These are phyloP conservation scores for Macroventuria anomochaeta DNA, from an alignment of 2,329 filamentous ascomycete genomes.

Conservation along the genomic window DNA sequence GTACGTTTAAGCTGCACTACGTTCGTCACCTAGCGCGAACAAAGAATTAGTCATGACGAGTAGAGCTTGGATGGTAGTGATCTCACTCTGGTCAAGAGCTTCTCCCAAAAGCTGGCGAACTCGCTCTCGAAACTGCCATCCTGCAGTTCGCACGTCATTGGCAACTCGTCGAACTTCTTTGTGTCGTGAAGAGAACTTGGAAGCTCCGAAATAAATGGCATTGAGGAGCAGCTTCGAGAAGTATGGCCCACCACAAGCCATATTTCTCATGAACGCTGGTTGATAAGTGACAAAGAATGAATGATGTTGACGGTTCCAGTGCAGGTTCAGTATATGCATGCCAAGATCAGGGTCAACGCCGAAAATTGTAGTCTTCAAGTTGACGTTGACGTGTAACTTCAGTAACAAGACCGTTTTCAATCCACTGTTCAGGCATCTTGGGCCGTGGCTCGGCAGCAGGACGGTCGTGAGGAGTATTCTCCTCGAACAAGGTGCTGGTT, in stretches of 20 bases:
- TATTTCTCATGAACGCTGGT: constrained; percentile 51
- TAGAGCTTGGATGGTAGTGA: constrained; percentile 62
- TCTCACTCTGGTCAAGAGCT: constrained; percentile 56
- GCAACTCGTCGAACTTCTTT: constrained; percentile 54
- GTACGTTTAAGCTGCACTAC: constrained; percentile 64
- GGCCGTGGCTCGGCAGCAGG: constrained; percentile 20
- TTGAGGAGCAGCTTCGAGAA: constrained; percentile 64
- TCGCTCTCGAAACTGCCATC: constrained; percentile 56
- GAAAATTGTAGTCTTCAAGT: constrained; percentile 57
- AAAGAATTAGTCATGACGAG: constrained; percentile 60
- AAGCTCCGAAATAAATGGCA: constrained; percentile 58
- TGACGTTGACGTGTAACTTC: constrained; percentile 59
- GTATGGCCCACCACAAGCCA: constrained; percentile 62
- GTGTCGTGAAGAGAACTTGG: constrained; percentile 56
- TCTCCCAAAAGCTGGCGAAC: constrained; percentile 56
- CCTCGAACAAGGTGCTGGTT: constrained; percentile 58
- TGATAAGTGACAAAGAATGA: constrained; percentile 59
- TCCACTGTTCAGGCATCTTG: constrained; percentile 47
- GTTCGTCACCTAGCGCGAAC: constrained; percentile 58
- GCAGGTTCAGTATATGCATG: constrained; percentile 59
- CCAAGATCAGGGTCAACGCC: constrained; percentile 58
- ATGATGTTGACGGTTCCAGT: constrained; percentile 63
- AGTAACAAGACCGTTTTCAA: constrained; percentile 55
- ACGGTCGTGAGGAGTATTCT: constrained; percentile 33
- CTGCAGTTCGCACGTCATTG: constrained; percentile 56